These are phyloP conservation scores for Kandelia obovata DNA, from an alignment of 345 rosid genomes.

Conservation along the genomic window DNA sequence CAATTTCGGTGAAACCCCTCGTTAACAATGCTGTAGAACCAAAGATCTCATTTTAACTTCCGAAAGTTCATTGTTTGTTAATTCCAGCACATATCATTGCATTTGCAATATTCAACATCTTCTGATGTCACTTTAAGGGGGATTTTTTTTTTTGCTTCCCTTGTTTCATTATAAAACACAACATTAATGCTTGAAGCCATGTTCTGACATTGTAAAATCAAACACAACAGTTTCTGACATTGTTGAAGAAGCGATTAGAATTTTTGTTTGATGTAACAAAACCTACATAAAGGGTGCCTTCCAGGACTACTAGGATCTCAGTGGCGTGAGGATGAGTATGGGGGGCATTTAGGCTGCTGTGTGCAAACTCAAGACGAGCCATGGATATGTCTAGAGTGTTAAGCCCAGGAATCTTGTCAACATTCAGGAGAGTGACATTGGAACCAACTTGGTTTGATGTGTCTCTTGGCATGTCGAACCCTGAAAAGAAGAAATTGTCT, in stretches of 20 bases:
- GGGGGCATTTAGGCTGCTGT: constrained; percentile 9
- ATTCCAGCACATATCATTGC: too few species aligned
- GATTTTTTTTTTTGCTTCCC: too few species aligned
- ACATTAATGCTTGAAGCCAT: too few species aligned
- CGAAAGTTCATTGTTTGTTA: too few species aligned
- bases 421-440: background rate
- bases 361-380: constrained; percentile 4
- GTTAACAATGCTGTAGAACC: too few species aligned
- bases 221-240: background rate
- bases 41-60: too few species aligned
- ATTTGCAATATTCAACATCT: too few species aligned
- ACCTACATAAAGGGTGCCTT: constrained; percentile 7
- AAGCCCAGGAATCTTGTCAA: constrained; percentile 5
- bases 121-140: too few species aligned
- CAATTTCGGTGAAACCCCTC: too few species aligned
- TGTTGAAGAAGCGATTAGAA: background rate
- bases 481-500: constrained; percentile 10
- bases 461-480: constrained; percentile 1
- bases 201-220: too few species aligned
- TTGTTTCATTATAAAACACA: too few species aligned
- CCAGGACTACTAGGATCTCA: background rate
- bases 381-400: constrained; percentile 13
- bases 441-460: constrained; percentile 4
- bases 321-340: constrained; percentile 7
- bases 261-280: constrained; percentile 9